phyloP scores from a whole-genome alignment of 2,329 filamentous ascomycete species.

The Coccinonectria pachysandricola region DNA sequence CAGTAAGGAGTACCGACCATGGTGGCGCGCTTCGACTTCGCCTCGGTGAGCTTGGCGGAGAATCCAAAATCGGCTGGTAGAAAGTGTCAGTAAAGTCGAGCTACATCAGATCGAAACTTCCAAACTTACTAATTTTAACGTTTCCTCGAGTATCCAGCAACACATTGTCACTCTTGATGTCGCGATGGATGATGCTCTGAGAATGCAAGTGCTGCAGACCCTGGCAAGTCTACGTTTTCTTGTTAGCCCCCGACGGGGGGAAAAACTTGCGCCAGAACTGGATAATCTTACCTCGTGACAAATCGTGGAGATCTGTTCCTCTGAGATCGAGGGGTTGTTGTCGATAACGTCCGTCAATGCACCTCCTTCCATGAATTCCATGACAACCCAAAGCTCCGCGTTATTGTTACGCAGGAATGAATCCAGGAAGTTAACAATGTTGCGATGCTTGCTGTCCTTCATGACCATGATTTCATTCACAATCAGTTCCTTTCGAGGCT shows the following conservation, averaged over 20 bases:
- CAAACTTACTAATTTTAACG: constrained; percentile 84
- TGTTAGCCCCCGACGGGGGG: too few relatives aligned
- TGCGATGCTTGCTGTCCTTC: constrained; percentile 96
- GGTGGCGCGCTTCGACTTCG: constrained; percentile 92
- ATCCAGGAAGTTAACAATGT: constrained; percentile 98
- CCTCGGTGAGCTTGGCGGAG: constrained; percentile 95
- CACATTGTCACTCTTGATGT: constrained; percentile 99
- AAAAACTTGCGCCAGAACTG: too few relatives aligned
- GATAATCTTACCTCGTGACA: constrained; percentile 74
- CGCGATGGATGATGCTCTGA: constrained; percentile 95
- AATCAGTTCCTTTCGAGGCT: constrained; percentile 94
- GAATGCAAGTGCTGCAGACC: constrained; percentile 89
- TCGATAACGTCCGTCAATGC: constrained; percentile 97
- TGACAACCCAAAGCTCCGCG: constrained; percentile 96
- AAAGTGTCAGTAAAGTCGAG: constrained; percentile 7
- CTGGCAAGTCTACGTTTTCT: constrained; percentile 95
- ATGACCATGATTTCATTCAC: constrained; percentile 99
- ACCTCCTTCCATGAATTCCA: constrained; percentile 99
- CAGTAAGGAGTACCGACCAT: constrained; percentile 99
- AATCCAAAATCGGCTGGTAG: constrained; percentile 91
- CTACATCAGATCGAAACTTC: background rate
- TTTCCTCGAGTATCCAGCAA: constrained; percentile 87
- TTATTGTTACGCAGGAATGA: constrained; percentile 93
- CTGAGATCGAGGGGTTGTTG: constrained; percentile 86
- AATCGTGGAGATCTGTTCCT: constrained; percentile 96